Conservation (phyloP, 169 alveolate species). For the Eimeria tenella region DNA sequence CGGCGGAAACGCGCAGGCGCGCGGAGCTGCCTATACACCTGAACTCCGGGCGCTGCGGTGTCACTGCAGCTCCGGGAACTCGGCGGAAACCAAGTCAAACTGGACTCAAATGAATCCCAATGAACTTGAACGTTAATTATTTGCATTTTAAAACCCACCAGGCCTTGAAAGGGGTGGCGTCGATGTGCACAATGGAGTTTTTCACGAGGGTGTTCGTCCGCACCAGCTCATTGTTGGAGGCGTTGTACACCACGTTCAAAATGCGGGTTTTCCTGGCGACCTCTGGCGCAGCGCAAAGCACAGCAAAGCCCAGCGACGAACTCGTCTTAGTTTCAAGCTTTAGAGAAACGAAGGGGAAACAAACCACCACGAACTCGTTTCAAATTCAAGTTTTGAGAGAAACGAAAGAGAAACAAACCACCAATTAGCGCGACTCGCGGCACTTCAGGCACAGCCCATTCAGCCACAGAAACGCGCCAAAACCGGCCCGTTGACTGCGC, state of each 20-base stretch:
- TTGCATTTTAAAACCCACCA: constrained; percentile 88
- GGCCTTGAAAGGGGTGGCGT: constrained; percentile 99
- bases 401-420: no score
- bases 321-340: no score
- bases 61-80: not conserved
- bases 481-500: no score
- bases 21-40: not conserved
- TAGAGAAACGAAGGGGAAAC: no score
- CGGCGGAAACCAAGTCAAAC: constrained; percentile 28
- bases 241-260: constrained; percentile 98
- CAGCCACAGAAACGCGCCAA: no score
- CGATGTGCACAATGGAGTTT: constrained; percentile 98
- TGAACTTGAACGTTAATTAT: not conserved
- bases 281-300: constrained; percentile 80
- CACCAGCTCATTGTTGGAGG: constrained; percentile 99
- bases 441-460: no score
- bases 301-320: no score
- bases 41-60: not conserved
- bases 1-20: no score
- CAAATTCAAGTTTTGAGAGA: no score
- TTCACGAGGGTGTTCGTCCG: constrained; percentile 99
- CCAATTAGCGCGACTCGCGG: no score
- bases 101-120: constrained; percentile 90
- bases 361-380: no score
- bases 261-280: constrained; percentile 95